Percentiles rank a stretch among this genome's conserved stretches.
Conservation (phyloP, 2,329 filamentous ascomycete genomes). For the Alternaria panax region DNA sequence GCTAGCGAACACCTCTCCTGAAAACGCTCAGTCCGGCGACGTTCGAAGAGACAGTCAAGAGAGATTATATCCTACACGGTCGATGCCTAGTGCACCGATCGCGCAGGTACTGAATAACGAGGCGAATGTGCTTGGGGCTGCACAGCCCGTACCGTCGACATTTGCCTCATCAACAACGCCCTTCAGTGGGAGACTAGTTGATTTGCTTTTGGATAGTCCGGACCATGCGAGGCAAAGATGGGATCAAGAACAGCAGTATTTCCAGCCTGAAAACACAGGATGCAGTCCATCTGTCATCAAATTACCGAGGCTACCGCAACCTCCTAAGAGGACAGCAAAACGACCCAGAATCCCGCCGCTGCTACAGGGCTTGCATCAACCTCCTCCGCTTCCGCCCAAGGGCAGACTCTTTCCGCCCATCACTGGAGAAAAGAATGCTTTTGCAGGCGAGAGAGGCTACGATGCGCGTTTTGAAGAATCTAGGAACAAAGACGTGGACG, state of each 20-base stretch:
- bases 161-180: constrained; percentile 23
- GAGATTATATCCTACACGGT: constrained; percentile 6
- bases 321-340: constrained; percentile 39
- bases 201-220: constrained; percentile 33
- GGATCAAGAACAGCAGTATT: constrained; percentile 31
- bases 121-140: constrained; percentile 10
- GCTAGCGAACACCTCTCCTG: constrained; percentile 7
- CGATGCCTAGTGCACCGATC: constrained; percentile 42
- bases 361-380: constrained; percentile 68
- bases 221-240: constrained; percentile 25
- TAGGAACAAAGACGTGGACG: constrained; percentile 19
- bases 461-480: constrained; percentile 18
- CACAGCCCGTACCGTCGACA: constrained; percentile 21
- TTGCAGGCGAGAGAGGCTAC: constrained; percentile 23
- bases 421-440: constrained; percentile 54
- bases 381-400: constrained; percentile 61
- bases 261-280: constrained; percentile 18
- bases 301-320: constrained; percentile 51
- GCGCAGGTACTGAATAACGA: constrained; percentile 47
- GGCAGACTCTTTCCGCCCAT: constrained; percentile 68
- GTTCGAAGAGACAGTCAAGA: constrained; percentile 7
- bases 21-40: constrained; percentile 8
- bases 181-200: constrained; percentile 42
- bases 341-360: constrained; percentile 56
- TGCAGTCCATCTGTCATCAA: constrained; percentile 38